A percentile compares a stretch with the other conserved stretches of the same genome.
Conservation (phyloP, 2,329 filamentous ascomycete species). For the Curvularia sp. region DNA sequence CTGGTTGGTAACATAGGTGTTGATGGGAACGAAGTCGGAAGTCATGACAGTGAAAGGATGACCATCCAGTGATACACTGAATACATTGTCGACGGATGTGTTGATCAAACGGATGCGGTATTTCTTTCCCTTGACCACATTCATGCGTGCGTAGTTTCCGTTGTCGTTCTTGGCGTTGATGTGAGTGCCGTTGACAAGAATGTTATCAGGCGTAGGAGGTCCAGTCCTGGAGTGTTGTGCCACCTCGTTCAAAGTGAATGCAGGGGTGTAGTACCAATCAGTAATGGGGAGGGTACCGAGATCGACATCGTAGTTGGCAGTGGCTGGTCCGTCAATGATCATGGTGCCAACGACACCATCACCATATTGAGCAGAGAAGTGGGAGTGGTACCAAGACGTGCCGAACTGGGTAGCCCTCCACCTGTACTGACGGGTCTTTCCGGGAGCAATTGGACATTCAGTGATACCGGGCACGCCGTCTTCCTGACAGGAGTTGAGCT, state of each 20-base stretch:
- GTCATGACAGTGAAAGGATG: constrained; percentile 55
- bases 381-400: constrained; percentile 55
- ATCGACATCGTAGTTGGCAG: constrained; percentile 63
- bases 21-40: constrained; percentile 55
- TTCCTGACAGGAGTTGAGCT: constrained; percentile 51
- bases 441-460: constrained; percentile 73
- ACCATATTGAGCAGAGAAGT: constrained; percentile 54
- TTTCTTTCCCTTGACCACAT: constrained; percentile 56
- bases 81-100: constrained; percentile 48
- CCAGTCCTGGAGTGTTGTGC: constrained; percentile 43
- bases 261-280: constrained; percentile 66
- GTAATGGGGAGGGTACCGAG: constrained; percentile 65
- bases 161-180: constrained; percentile 51
- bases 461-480: constrained; percentile 62
- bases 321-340: constrained; percentile 53
- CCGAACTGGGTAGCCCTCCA: constrained; percentile 62
- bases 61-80: constrained; percentile 48
- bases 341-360: constrained; percentile 54
- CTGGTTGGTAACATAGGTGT: constrained; percentile 48
- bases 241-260: constrained; percentile 41
- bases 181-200: constrained; percentile 64
- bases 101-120: constrained; percentile 69
- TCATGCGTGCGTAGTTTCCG: constrained; percentile 47
- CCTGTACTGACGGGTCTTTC: constrained; percentile 63
- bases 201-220: constrained; percentile 55